Base-by-base conservation (phyloP, 495 filamentous ascomycete genomes). In the Hypoxylon rickii region DNA sequence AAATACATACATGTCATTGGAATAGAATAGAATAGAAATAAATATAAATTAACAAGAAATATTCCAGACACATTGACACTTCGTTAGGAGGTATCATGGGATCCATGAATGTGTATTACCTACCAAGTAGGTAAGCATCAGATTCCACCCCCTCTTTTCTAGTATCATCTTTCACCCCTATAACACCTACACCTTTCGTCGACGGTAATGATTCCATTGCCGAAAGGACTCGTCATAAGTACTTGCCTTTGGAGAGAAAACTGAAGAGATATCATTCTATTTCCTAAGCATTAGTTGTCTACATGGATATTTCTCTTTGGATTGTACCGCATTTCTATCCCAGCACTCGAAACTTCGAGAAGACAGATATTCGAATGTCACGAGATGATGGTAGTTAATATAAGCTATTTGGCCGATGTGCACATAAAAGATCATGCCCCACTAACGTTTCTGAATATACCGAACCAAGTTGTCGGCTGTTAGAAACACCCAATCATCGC, bases 381-480 rank as follows among this genome's bases (percentile, higher is more conserved):
- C 13, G 8, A 17, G 4, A 18, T 17, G 15, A 17, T 16, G 8
- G 32, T 7, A 34, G 7, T 13, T 12, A 7, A 3, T 34, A 34
- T 7, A 34, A n/a, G 3, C n/a, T n/a, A n/a, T 8, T 5, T 3
- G 5, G 34, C 13, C 8, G 13, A 38, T 2, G 3, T 17, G 2
- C 34, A 4, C 8, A 13, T 4, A 2, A 38, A n/a, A 16, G 1
- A 17, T 17, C 34, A 17, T 38, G 18, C 13, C 13, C 6, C 7
- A 34, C n/a, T 6, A 34, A 17, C 12, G n/a, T n/a, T n/a, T n/a
- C n/a, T n/a, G n/a, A n/a, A 44, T 13, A 7, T 49, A 13, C 51
- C 36, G 17, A 29, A 15, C 15, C 5, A 36, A 3, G 17, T 22
- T 15, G 10, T 51, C 58, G 58, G 58, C 51, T 61, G 42, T 55